Percentiles rank a stretch among this genome's conserved stretches.
phyloP scores from a whole-genome alignment of 129 eudicot species.

The Sambucus nigra region DNA sequence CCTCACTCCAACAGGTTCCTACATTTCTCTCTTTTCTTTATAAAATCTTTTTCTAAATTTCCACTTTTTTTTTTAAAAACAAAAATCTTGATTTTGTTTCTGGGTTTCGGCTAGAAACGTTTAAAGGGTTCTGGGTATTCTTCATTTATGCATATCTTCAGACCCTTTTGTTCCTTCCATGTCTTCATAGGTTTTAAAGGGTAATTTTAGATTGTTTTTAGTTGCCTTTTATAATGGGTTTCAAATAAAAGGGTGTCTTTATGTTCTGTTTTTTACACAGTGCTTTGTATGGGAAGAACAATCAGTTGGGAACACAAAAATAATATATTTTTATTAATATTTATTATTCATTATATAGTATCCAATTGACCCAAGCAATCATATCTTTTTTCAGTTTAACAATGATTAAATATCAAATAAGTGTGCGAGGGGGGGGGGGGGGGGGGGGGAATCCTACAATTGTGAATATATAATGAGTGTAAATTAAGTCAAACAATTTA shows the following conservation, averaged over 20 bases:
- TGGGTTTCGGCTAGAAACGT: slow-evolving; percentile 7
- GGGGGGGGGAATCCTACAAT: too few species aligned
- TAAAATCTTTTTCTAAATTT: background rate
- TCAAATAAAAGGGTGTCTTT: background rate
- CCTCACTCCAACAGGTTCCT: slow-evolving; percentile 64
- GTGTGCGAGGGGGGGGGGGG: too few species aligned
- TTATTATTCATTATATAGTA: too few species aligned
- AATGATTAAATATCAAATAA: too few species aligned
- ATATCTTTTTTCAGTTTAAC: too few species aligned
- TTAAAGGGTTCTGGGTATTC: slow-evolving; percentile 1
- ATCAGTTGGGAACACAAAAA: background rate
- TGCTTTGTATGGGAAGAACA: slow-evolving; percentile 9
- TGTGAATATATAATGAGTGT: too few species aligned
- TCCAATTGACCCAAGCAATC: background rate
- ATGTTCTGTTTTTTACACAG: background rate
- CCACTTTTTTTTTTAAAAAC: slow-evolving; percentile 9
- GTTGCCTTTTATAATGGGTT: background rate
- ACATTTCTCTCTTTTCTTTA: background rate
- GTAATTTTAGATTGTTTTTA: background rate
- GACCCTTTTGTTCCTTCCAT: slow-evolving; percentile 11
- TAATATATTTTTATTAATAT: too few species aligned
- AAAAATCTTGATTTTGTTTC: slow-evolving; percentile 8
- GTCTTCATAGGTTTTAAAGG: background rate
- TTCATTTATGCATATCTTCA: background rate
- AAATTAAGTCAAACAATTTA: too few species aligned